phyloP scores from a whole-genome alignment of 805 yeast species.

The Metschnikowia aberdeeniae region DNA sequence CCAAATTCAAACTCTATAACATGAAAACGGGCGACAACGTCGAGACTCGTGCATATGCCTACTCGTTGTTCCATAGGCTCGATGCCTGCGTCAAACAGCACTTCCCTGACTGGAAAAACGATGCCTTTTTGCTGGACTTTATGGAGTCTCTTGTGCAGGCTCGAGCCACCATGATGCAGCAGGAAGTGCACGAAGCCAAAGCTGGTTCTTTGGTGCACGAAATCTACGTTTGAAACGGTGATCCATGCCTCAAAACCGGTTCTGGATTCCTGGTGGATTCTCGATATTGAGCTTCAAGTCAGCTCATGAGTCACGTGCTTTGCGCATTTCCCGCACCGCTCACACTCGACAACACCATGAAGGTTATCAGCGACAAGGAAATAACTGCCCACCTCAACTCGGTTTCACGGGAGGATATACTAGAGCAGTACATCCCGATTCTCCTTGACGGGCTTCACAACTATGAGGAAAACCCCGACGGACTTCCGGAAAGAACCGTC shows the following conservation, averaged over 20 bases:
- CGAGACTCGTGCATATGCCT: slow-evolving; percentile 12
- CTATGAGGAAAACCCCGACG: slow-evolving; percentile 42
- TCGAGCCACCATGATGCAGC: slow-evolving; percentile 8
- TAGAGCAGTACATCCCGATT: slow-evolving; percentile 30
- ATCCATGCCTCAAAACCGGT: no score
- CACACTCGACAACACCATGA: slow-evolving; percentile 18
- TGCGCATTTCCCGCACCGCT: no score
- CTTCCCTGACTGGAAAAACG: neutral
- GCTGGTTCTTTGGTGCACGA: slow-evolving; percentile 2
- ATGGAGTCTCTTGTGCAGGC: slow-evolving; percentile 4
- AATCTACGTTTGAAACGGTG: neutral
- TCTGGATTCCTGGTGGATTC: no score
- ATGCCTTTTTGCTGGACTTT: neutral
- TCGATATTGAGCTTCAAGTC: no score
- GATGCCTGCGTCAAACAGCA: slow-evolving; percentile 8
- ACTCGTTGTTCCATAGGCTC: slow-evolving; percentile 14
- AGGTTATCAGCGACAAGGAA: slow-evolving; percentile 28
- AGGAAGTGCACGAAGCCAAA: neutral
- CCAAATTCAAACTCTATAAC: slow-evolving; percentile 27
- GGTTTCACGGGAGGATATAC: slow-evolving; percentile 24
- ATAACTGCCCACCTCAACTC: slow-evolving; percentile 22
- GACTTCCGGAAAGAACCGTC: slow-evolving; percentile 53
- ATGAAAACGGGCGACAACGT: slow-evolving; percentile 6
- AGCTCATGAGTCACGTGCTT: no score
- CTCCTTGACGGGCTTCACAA: slow-evolving; percentile 35